Evolutionary conservation across 345 rosid genomes (phyloP), one percentile per base, ranked within the genome.

Genomic region (Rhizophora apiculata): DNA sequence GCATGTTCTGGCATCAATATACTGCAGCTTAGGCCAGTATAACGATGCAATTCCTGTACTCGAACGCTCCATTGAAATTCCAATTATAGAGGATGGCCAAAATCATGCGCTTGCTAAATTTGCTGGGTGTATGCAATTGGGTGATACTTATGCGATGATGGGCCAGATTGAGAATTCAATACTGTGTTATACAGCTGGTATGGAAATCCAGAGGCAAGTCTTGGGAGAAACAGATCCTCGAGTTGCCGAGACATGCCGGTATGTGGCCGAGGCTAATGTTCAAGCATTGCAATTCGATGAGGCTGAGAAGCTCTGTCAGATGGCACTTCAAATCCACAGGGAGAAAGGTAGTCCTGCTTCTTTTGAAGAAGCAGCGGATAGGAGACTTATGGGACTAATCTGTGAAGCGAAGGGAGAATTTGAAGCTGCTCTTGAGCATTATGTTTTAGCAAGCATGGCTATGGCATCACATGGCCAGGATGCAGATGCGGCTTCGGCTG

Each of bases 41-140:
- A 72, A 62, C 6, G 88, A 88, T 34, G 96, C 97, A 0, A 85
- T 94, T 59, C 96, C 96, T 1, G 74, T 88, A 83, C 97, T 94
- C 27, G 96, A 94, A 77, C 86, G 85, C 5, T 89, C 99, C 1
- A 87, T 89, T 31, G 89, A 89, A 48, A 89, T 92, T 63, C 95
- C 93, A 0, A 82, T 75, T 52, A 78, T 94, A 31, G 93, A 94
- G 57, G 86, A 87, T 59, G 93, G 99, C 0, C 90, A 86, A 74
- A 82, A 77, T 64, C 97, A 94, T 66, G 89, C 93, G 2, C 85
- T 94, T 8, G 99, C 99, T 24, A 94, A 94, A 73, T 94, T 94
- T 57, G 87, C 96, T 2, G 96, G 99, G 36, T 94, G 97, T 67
- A 94, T 94, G 99, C 99, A 91, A 75, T 83, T 94, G 31, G 99